These are phyloP conservation scores for Nakaseomyces bracarensis DNA, from an alignment of 1,139 yeast species.

Conservation along the genomic window DNA sequence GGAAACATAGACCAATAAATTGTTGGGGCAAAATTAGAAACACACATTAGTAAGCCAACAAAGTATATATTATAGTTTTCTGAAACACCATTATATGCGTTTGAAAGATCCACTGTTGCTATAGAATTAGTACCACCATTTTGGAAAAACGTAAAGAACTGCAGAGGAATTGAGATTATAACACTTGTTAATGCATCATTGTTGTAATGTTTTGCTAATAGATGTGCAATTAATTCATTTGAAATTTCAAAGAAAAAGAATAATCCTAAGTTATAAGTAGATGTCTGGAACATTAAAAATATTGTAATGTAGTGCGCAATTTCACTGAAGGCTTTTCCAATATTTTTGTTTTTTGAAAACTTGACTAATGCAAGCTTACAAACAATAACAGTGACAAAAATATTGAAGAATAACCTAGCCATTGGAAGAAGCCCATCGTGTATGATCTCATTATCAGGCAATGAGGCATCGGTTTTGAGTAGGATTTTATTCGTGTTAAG, in stretches of 20 bases:
- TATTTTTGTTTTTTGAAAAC: slow-evolving; percentile 7
- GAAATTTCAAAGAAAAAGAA: slow-evolving; percentile 45
- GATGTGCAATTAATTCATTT: slow-evolving; percentile 11
- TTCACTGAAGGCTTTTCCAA: slow-evolving; percentile 17
- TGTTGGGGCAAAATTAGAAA: slow-evolving; percentile 79
- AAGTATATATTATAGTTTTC: slow-evolving; percentile 55
- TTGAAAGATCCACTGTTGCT: slow-evolving; percentile 82
- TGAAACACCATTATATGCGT: slow-evolving; percentile 81
- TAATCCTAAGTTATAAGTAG: slow-evolving; percentile 61
- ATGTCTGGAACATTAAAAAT: slow-evolving; percentile 61
- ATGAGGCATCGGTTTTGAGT: neutral
- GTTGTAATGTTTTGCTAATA: slow-evolving; percentile 11
- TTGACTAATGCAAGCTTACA: slow-evolving; percentile 28
- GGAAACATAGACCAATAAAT: slow-evolving; percentile 70
- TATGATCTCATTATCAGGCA: slow-evolving; percentile 8
- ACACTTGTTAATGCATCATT: slow-evolving; percentile 14
- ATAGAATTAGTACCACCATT: slow-evolving; percentile 88
- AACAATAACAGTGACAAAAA: slow-evolving; percentile 21
- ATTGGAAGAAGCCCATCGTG: slow-evolving; percentile 26
- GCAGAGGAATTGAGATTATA: slow-evolving; percentile 37
- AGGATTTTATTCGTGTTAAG: neutral
- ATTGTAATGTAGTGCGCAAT: slow-evolving; percentile 44
- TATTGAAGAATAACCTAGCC: slow-evolving; percentile 30
- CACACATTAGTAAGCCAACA: slow-evolving; percentile 72
- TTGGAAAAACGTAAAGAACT: slow-evolving; percentile 74